Evolutionary conservation across 306 rosid genomes (phyloP).

Genomic region (Neltuma alba): DNA sequence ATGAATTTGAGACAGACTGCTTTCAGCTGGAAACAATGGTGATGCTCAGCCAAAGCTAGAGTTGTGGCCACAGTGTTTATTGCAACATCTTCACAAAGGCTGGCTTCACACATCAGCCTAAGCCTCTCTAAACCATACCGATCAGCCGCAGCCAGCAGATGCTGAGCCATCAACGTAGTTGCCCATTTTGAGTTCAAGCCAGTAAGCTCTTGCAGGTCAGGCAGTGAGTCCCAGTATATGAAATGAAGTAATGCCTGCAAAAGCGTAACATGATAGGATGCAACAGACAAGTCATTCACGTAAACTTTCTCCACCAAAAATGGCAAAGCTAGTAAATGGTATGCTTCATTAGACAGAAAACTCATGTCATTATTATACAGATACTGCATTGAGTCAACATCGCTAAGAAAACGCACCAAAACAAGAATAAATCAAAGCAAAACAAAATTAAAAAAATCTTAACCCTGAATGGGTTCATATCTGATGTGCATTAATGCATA

Average conservation of each 20-base stretch:
- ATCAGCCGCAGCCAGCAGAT: conserved; percentile 78
- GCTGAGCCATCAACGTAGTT: conserved; percentile 64
- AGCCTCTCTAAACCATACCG: conserved; percentile 77
- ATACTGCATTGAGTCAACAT: conserved; percentile 12
- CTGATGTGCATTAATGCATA: background rate
- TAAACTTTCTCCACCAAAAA: conserved; percentile 6
- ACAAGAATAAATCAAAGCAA: background rate
- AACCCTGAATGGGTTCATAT: background rate
- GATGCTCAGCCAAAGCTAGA: conserved; percentile 79
- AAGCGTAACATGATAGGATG: background rate
- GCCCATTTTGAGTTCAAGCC: conserved; percentile 59
- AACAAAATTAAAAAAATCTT: background rate
- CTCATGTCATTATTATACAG: background rate
- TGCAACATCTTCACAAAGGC: conserved; percentile 61
- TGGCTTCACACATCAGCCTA: conserved; percentile 60
- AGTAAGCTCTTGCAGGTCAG: conserved; percentile 62
- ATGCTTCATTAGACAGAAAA: conserved; percentile 19
- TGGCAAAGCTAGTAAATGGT: conserved; percentile 12
- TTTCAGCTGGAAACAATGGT: conserved; percentile 68
- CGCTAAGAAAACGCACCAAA: background rate
- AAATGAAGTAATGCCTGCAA: conserved; percentile 71
- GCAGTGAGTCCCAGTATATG: conserved; percentile 67
- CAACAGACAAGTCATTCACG: conserved; percentile 7
- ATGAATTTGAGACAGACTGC: conserved; percentile 62
- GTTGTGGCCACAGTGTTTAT: conserved; percentile 79